phyloP scores from a whole-genome alignment of 371 early-diverging fungal species.

The Apophysomyces sp. region DNA sequence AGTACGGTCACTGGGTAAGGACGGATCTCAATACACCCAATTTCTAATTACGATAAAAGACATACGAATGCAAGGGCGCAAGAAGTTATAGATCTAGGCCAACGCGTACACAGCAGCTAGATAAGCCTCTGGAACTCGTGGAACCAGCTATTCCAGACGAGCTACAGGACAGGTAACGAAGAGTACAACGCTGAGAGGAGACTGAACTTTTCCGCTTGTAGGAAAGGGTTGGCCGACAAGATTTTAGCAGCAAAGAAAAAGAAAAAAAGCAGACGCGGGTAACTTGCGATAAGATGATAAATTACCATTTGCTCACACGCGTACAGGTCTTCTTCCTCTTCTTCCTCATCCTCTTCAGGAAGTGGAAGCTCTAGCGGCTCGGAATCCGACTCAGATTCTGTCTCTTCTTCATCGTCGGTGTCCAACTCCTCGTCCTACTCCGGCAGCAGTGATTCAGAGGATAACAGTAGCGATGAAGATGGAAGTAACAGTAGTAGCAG shows the following conservation, averaged over 20 bases:
- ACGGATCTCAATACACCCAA: background rate
- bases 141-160: constrained; percentile 54
- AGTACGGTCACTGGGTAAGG: constrained; percentile 61
- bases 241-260: constrained; percentile 50
- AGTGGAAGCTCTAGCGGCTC: constrained; percentile 1
- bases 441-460: constrained; percentile 1
- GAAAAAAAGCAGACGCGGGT: constrained; percentile 8
- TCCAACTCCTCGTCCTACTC: constrained; percentile 12
- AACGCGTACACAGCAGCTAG: constrained; percentile 63
- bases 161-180: constrained; percentile 39
- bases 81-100: constrained; percentile 57
- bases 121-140: constrained; percentile 53
- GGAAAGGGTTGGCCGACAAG: constrained; percentile 56
- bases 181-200: background rate
- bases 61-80: constrained; percentile 57
- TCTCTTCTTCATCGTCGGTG: constrained; percentile 12
- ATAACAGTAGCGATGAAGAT: constrained; percentile 11
- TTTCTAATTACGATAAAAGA: constrained; percentile 25
- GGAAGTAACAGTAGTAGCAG: constrained; percentile 2
- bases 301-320: background rate
- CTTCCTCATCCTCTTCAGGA: constrained; percentile 4
- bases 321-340: constrained; percentile 3
- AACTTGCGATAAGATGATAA: background rate
- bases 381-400: constrained; percentile 3
- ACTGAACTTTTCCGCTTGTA: constrained; percentile 6